Base-by-base conservation (phyloP, 345 rosid genomes). In the Corchorus capsularis region DNA sequence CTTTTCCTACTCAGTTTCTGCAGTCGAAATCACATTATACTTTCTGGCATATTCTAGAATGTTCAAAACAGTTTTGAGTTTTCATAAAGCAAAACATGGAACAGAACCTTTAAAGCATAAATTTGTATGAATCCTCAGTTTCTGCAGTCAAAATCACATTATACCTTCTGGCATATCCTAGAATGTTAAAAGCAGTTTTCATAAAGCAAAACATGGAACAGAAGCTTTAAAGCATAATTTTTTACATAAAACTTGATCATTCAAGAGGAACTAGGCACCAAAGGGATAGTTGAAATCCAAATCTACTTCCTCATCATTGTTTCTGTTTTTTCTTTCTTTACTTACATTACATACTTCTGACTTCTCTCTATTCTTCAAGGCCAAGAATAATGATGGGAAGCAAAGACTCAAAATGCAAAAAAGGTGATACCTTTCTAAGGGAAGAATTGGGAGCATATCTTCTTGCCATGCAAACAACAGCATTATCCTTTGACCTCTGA, bases 371-470 rank as follows among this genome's bases (percentile, higher is more conserved):
- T 1, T n/a, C 10, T 55, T 19, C 61, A 4, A 8, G 27, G 61
- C 61, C 61, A 6, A 45, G 8, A 39, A 39, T 39, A 39, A 55
- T n/a, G 32, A 55, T 19, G 32, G 32, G 8, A 55, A n/a, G 32
- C 60, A 55, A 55, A 55, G 35, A 3, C 6, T 8, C 32, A 8
- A 55, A 6, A 7, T 7, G 32, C 60, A 7, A 0, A 71, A 71
- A 63, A 54, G 16, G 17, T 12, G 68, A 39, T n/a, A 82, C 82
- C 82, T 82, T 78, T 75, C 84, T 82, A 22, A 70, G 34, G 13
- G 73, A 56, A 60, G 84, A 78, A 52, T 78, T 76, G 35, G 84
- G 60, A 52, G 73, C 82, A 65, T 82, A 78, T 82, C 79, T 78
- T 52, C 78, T 74, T 15, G 84, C 81, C 82, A 82, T 55, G 76